These are phyloP conservation scores for Chamaenerion angustifolium DNA, from an alignment of 345 rosid species.

Conservation along the genomic window DNA sequence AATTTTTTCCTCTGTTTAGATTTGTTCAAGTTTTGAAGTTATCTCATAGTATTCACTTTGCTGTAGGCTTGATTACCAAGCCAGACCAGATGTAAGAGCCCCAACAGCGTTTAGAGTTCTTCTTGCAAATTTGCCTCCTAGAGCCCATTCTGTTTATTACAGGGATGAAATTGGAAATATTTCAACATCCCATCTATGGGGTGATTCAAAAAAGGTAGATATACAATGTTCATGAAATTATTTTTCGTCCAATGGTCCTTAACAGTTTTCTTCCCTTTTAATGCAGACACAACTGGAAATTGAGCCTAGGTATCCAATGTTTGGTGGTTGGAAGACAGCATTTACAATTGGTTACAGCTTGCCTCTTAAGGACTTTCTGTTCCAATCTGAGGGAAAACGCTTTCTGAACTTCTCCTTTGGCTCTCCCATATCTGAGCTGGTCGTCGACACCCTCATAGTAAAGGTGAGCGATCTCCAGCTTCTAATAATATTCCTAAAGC, in stretches of 20 bases:
- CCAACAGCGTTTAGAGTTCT: constrained; percentile 66
- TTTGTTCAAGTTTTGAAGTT: too few relatives aligned
- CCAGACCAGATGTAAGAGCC: constrained; percentile 51
- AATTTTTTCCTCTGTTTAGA: too few relatives aligned
- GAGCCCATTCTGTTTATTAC: constrained; percentile 84
- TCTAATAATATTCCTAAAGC: too few relatives aligned
- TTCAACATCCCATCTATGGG: constrained; percentile 76
- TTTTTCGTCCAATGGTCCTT: too few relatives aligned
- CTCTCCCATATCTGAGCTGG: constrained; percentile 60
- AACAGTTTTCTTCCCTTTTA: constrained; percentile 4
- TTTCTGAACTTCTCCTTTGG: constrained; percentile 64
- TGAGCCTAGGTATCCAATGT: constrained; percentile 90
- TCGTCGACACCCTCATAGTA: constrained; percentile 57
- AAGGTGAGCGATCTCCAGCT: constrained; percentile 34
- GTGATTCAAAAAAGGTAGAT: constrained; percentile 75
- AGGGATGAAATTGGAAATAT: constrained; percentile 96
- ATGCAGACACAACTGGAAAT: constrained; percentile 75
- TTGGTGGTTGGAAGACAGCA: constrained; percentile 95
- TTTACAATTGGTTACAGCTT: constrained; percentile 91
- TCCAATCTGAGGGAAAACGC: constrained; percentile 61
- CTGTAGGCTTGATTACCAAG: constrained; percentile 69
- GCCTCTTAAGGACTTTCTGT: constrained; percentile 77
- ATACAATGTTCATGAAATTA: neutral
- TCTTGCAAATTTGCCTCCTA: constrained; percentile 75
- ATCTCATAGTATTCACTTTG: neutral